These are phyloP conservation scores for Monilinia fructigena DNA, from an alignment of 2,329 filamentous ascomycete species.

Conservation along the genomic window DNA sequence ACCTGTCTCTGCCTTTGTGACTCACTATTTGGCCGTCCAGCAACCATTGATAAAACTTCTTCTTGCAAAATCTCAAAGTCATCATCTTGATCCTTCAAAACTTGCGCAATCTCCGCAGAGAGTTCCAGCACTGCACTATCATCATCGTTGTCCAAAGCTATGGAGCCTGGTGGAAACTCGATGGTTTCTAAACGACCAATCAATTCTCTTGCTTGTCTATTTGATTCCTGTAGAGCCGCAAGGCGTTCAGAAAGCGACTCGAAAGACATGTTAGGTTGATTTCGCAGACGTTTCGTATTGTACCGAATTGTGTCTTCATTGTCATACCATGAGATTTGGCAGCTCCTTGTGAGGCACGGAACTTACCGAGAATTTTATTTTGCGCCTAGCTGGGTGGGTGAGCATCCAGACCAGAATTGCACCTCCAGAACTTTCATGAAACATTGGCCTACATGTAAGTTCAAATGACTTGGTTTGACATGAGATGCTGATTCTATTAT, in stretches of 20 bases:
- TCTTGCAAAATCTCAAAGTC: slow-evolving; percentile 78
- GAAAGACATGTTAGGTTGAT: slow-evolving; percentile 51
- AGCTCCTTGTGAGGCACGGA: slow-evolving; percentile 11
- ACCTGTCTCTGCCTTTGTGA: slow-evolving; percentile 63
- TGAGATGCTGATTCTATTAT: not conserved
- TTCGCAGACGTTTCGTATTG: not conserved
- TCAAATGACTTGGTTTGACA: not conserved
- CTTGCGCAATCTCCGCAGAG: slow-evolving; percentile 74
- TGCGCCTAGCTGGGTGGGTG: slow-evolving; percentile 9
- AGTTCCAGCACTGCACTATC: slow-evolving; percentile 67
- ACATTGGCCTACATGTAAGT: slow-evolving; percentile 16
- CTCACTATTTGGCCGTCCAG: slow-evolving; percentile 51
- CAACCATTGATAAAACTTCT: slow-evolving; percentile 63
- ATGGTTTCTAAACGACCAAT: slow-evolving; percentile 59
- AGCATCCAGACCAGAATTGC: slow-evolving; percentile 10
- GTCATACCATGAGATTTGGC: slow-evolving; percentile 6
- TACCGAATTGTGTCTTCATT: not conserved
- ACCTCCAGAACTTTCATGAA: slow-evolving; percentile 2
- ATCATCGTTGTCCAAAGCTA: slow-evolving; percentile 48
- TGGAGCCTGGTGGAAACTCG: slow-evolving; percentile 57
- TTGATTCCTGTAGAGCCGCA: slow-evolving; percentile 59
- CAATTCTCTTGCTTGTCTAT: slow-evolving; percentile 55
- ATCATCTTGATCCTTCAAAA: slow-evolving; percentile 74
- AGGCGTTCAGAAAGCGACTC: slow-evolving; percentile 62
- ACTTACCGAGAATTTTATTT: slow-evolving; percentile 15